Percentiles rank a stretch among this genome's conserved stretches.
These are phyloP conservation scores for Asclepias syriaca DNA, from an alignment of 257 asterid genomes.

Conservation along the genomic window DNA sequence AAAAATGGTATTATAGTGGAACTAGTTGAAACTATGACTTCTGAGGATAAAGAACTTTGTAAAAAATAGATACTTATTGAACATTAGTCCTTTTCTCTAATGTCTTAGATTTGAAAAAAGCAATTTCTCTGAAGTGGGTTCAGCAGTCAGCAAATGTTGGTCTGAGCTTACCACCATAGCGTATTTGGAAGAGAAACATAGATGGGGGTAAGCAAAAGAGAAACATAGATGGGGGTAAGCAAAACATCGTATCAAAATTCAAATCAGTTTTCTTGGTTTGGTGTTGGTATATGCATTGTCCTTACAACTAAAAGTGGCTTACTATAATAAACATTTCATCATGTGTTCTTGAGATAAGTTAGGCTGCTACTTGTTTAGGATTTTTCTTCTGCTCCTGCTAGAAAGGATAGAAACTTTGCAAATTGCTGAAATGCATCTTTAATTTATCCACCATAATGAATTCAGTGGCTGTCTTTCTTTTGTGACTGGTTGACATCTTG, in stretches of 20 bases:
- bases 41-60: background rate
- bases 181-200: background rate
- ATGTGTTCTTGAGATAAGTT: background rate
- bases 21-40: background rate
- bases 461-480: background rate
- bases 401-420: background rate
- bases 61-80: background rate
- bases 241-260: background rate
- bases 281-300: background rate
- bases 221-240: background rate
- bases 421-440: background rate
- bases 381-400: no score
- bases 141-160: conserved; percentile 1
- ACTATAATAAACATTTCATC: background rate
- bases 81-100: background rate
- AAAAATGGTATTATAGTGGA: background rate
- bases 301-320: background rate
- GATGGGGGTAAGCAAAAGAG: conserved; percentile 2
- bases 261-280: background rate
- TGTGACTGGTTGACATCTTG: background rate
- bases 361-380: background rate
- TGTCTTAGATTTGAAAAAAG: conserved; percentile 2
- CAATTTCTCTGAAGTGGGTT: background rate
- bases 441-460: background rate
- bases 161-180: background rate